Base-by-base conservation (phyloP, 495 filamentous ascomycete genomes). In the Trichoderma parareesei region DNA sequence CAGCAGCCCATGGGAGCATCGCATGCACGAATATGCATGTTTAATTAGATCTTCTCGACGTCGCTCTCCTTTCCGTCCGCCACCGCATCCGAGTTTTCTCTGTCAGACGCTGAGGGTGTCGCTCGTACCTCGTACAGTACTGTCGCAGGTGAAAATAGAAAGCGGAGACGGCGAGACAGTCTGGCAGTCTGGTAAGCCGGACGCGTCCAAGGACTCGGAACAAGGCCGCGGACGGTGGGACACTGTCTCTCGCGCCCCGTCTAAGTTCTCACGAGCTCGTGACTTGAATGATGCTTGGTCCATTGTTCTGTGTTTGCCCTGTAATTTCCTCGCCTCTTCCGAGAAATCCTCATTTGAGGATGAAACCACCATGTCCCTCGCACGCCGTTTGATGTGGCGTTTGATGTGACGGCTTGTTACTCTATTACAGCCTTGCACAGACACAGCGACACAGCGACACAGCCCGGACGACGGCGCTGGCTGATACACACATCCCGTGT, bases 131-230 rank as follows among this genome's bases (percentile, higher is more conserved):
- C 27, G 27, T 27, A 27, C 27, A 27, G 27, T 20, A 57, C 20
- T 18, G 53, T 57, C 16, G 16, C 9, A 35, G 27, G 27, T 27
- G 27, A 27, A 27, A 27, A 27, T 27, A n/a, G 10, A 57, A 16
- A 57, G 53, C 53, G 53, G 53, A 57, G 53, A 57, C 53, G 6
- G 53, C 53, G 53, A 57, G 49, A 33, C 20, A 57, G 27, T 35
- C n/a, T 18, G 14, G 14, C 14, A n/a, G n/a, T 46, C 20, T 49
- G n/a, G 46, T 49, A 49, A 49, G 46, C 46, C 53, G 27, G 18
- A n/a, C 27, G 16, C 16, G 33, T 49, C 33, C 27, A n/a, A 11
- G 53, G 14, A 57, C 27, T 57, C 14, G 53, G 13, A 14, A 5
- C 53, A 57, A 37, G 53, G 27, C 53, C 53, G 53, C 53, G 53